Conservation (phyloP, 768 basidiomycete genomes). For the Podaxis sp. region DNA sequence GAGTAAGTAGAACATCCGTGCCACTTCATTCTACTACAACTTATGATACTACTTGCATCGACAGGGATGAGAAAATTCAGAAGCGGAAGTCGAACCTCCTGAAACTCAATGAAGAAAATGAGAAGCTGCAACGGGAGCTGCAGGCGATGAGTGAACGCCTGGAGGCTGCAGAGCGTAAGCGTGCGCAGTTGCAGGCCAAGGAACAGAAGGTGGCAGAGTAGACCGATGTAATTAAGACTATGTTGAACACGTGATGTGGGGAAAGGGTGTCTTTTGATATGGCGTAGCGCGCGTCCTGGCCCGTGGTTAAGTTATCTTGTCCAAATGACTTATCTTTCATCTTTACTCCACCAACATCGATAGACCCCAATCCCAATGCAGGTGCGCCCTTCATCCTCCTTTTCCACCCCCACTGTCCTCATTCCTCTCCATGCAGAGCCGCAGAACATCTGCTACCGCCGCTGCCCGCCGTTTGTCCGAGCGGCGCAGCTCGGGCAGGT, state of each 20-base stretch:
- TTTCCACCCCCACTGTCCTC: constrained; percentile 16
- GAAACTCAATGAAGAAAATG: constrained; percentile 77
- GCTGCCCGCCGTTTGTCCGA: constrained; percentile 38
- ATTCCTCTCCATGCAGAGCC: constrained; percentile 27
- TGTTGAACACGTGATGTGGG: constrained; percentile 6
- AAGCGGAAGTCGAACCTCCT: constrained; percentile 79
- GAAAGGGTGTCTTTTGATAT: background rate
- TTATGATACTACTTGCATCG: constrained; percentile 4
- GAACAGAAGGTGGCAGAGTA: constrained; percentile 31
- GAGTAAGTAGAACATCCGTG: constrained; percentile 46
- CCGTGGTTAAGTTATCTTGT: background rate
- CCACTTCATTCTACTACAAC: constrained; percentile 19
- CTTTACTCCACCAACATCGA: constrained; percentile 13
- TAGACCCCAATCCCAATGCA: background rate
- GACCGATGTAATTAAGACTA: background rate
- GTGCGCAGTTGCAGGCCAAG: constrained; percentile 44
- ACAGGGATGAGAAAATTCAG: constrained; percentile 50
- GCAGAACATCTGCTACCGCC: constrained; percentile 45
- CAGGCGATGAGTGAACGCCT: constrained; percentile 73
- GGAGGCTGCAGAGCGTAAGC: constrained; percentile 70
- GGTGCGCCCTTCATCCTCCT: constrained; percentile 7
- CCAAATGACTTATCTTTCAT: background rate
- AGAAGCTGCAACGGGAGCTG: constrained; percentile 74
- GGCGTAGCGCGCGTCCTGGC: background rate
- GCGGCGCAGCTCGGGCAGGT: constrained; percentile 42